Evolutionary conservation across 352 stramenopile species (phyloP).

Genomic region (Elongisporangium anandrum): DNA sequence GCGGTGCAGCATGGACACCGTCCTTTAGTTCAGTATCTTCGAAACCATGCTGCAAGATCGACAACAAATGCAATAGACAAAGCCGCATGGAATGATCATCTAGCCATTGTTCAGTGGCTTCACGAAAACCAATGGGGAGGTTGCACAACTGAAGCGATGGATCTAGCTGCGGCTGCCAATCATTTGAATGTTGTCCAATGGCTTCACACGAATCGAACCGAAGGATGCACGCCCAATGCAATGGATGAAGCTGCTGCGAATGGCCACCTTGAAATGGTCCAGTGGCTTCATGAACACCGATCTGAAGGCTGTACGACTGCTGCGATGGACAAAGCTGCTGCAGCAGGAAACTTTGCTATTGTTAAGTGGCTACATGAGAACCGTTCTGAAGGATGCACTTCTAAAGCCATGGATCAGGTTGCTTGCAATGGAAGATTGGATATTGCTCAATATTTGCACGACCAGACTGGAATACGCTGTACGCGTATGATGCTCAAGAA

Average conservation of each 20-base stretch:
- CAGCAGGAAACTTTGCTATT: conserved; percentile 25
- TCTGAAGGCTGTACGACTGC: conserved; percentile 23
- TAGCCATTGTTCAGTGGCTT: too few relatives aligned
- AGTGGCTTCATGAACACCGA: conserved; percentile 21
- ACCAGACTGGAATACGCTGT: too few relatives aligned
- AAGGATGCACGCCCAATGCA: conserved; percentile 31
- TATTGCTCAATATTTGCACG: too few relatives aligned
- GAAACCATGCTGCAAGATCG: not conserved
- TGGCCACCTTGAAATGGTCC: conserved; percentile 25
- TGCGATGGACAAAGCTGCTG: conserved; percentile 24
- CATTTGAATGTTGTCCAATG: conserved; percentile 26
- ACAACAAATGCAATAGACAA: too few relatives aligned
- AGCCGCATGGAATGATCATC: too few relatives aligned
- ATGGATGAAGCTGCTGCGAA: conserved; percentile 30
- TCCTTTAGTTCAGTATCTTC: conserved; percentile 13
- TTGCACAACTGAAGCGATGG: conserved; percentile 8
- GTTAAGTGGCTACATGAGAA: conserved; percentile 25
- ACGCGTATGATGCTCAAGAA: too few relatives aligned
- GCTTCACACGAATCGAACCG: conserved; percentile 26
- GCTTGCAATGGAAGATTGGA: too few relatives aligned
- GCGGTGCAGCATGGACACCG: conserved; percentile 21
- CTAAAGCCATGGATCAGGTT: too few relatives aligned
- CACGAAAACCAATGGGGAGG: too few relatives aligned
- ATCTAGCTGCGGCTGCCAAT: conserved; percentile 24
- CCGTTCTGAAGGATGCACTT: conserved; percentile 21